phyloP scores from a whole-genome alignment of 2,329 filamentous ascomycete species.

The Colletotrichum chlorophyti region DNA sequence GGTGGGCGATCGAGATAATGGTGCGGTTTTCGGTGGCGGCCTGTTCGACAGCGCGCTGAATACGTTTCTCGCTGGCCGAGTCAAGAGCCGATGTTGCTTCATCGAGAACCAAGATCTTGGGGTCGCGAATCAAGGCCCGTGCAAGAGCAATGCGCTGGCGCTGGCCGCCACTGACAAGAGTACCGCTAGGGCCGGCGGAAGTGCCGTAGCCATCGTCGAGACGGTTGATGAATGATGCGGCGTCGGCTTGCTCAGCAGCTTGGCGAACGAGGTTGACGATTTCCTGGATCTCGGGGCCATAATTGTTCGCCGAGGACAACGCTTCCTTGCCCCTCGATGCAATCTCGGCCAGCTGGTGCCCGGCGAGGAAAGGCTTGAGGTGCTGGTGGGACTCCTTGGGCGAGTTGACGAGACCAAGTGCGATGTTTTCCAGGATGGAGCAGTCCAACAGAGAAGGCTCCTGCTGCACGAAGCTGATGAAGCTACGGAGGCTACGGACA shows the following conservation, averaged over 20 bases:
- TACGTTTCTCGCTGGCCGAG: slow-evolving; percentile 53
- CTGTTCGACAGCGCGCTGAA: slow-evolving; percentile 48
- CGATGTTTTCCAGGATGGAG: slow-evolving; percentile 51
- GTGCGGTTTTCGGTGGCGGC: slow-evolving; percentile 57
- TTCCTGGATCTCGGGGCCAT: slow-evolving; percentile 39
- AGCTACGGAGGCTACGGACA: slow-evolving; percentile 38
- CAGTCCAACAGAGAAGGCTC: slow-evolving; percentile 41
- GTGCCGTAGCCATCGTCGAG: slow-evolving; percentile 56
- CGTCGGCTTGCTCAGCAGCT: slow-evolving; percentile 62
- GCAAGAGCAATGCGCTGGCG: slow-evolving; percentile 59
- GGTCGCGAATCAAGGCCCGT: slow-evolving; percentile 55
- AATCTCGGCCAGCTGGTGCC: slow-evolving; percentile 51
- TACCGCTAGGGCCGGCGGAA: slow-evolving; percentile 53
- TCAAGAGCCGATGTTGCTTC: slow-evolving; percentile 61
- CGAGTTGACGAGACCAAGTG: slow-evolving; percentile 47
- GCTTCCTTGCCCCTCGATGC: slow-evolving; percentile 39
- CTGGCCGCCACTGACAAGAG: slow-evolving; percentile 58
- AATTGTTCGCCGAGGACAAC: slow-evolving; percentile 29
- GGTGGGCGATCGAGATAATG: slow-evolving; percentile 70
- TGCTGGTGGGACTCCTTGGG: slow-evolving; percentile 38
- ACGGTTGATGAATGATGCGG: slow-evolving; percentile 53
- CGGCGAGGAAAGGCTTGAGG: slow-evolving; percentile 47
- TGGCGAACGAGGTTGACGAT: slow-evolving; percentile 52
- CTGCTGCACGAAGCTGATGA: slow-evolving; percentile 42
- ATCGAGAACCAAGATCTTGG: slow-evolving; percentile 56